phyloP scores from a whole-genome alignment of 1,139 yeast species.

The Suhomyces ambrosiae region DNA sequence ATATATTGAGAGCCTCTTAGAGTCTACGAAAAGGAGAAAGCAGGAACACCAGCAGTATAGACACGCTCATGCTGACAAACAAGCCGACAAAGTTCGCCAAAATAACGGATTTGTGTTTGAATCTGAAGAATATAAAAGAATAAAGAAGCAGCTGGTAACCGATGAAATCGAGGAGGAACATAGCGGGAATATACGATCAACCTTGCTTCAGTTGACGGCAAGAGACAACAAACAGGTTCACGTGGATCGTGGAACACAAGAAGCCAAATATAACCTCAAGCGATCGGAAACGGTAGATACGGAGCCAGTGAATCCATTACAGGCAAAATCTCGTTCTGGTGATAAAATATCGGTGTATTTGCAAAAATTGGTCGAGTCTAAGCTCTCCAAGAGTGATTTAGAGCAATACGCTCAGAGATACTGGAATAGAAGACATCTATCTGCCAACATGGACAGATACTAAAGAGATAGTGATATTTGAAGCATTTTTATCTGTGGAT shows the following conservation, averaged over 20 bases:
- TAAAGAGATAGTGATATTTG: no score
- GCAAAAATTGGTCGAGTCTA: constrained; percentile 1
- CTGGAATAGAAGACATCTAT: constrained; percentile 1
- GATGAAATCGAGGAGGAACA: constrained; percentile 1
- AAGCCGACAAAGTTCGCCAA: background rate
- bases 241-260: background rate
- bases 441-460: no score
- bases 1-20: constrained; percentile 11
- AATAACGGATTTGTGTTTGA: constrained; percentile 13
- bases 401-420: constrained; percentile 7
- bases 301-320: background rate
- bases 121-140: constrained; percentile 11
- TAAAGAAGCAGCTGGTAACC: background rate
- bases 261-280: background rate
- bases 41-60: constrained; percentile 7
- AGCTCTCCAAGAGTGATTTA: background rate
- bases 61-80: constrained; percentile 5
- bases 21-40: constrained; percentile 12
- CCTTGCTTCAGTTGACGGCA: constrained; percentile 2
- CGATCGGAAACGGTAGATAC: background rate
- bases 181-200: constrained; percentile 4
- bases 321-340: no score
- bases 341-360: no score
- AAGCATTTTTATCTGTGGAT: no score
- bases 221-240: background rate